Base-by-base conservation (phyloP, 306 rosid species). In the Glycine soja region DNA sequence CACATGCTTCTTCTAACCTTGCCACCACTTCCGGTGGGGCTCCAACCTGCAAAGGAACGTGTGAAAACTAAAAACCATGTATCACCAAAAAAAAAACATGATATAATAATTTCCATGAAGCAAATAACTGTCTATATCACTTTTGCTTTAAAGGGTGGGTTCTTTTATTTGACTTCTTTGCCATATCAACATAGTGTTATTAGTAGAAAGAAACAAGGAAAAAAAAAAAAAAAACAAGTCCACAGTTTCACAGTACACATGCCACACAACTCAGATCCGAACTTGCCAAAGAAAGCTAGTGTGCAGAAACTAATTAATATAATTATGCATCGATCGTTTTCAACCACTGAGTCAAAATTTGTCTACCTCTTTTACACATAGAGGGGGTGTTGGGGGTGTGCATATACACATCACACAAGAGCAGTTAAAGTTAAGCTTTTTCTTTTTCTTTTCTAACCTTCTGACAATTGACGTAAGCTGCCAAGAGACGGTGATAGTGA, bases 401-500 rank as follows among this genome's bases (percentile, higher is more conserved):
- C 24, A 8, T 5, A 66, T 40, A 24, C 30, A 42, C 4, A 68
- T 12, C 14, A 48, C 81, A 67, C 46, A 65, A 7, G 71, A 46
- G 9, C 48, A 75, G 74, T 79, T 19, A 72, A 58, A 76, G 51
- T 66, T 3, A 36, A n/a, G 11, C 59, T 79, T 77, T 65, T 72
- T 61, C 24, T 61, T 52, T 64, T 36, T 24, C 2, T 24, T 36
- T 52, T 15, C 80, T 83, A 34, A 94, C 99, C 97, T 95, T 95
- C 64, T 94, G 99, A 76, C 99, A 95, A 66, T 86, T 95, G 92
- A 90, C 84, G 81, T 91, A 95, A 30, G 99, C 95, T 57, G 91
- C 87, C 70, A 95, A 75, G 79, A 95, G 98, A 30, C 98, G 97
- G 48, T 88, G 99, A 86, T 95, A 95, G 91, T 91, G 97, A 83